Conservation (phyloP, 1,284 basidiomycete species). For the Moniliophthora roreri region DNA sequence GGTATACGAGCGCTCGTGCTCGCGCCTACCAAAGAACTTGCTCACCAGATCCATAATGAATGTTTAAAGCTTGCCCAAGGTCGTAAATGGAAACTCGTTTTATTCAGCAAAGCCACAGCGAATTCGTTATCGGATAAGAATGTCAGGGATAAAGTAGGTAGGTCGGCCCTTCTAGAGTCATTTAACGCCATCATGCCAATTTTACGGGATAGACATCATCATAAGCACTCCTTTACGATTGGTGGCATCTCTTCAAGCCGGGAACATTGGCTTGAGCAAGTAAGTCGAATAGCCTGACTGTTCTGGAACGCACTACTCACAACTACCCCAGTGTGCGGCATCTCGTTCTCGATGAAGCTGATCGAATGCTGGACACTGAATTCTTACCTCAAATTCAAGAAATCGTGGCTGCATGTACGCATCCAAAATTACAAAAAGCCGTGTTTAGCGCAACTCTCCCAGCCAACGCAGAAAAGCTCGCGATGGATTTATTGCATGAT, state of each 20-base stretch:
- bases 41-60: slow-evolving; percentile 94
- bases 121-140: slow-evolving; percentile 67
- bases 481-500: slow-evolving; percentile 80
- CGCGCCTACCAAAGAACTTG: slow-evolving; percentile 95
- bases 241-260: slow-evolving; percentile 71
- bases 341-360: slow-evolving; percentile 88
- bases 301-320: slow-evolving; percentile 12
- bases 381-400: slow-evolving; percentile 91
- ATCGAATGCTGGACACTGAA: slow-evolving; percentile 86
- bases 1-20: slow-evolving; percentile 83
- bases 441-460: slow-evolving; percentile 96
- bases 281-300: slow-evolving; percentile 32
- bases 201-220: slow-evolving; percentile 61
- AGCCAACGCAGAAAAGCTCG: slow-evolving; percentile 83
- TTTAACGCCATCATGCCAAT: slow-evolving; percentile 4
- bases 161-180: slow-evolving; percentile 25
- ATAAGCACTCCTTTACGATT: slow-evolving; percentile 82
- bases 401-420: slow-evolving; percentile 81
- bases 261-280: slow-evolving; percentile 70
- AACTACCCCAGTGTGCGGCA: slow-evolving; percentile 65
- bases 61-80: slow-evolving; percentile 82
- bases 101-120: slow-evolving; percentile 87
- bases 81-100: slow-evolving; percentile 79
- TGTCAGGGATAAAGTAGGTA: slow-evolving; percentile 73
- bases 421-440: slow-evolving; percentile 77